A percentile compares a stretch with the other conserved stretches of the same genome.
Conservation (phyloP, 1,139 yeast genomes). For the Saccharomyces hybrid region DNA sequence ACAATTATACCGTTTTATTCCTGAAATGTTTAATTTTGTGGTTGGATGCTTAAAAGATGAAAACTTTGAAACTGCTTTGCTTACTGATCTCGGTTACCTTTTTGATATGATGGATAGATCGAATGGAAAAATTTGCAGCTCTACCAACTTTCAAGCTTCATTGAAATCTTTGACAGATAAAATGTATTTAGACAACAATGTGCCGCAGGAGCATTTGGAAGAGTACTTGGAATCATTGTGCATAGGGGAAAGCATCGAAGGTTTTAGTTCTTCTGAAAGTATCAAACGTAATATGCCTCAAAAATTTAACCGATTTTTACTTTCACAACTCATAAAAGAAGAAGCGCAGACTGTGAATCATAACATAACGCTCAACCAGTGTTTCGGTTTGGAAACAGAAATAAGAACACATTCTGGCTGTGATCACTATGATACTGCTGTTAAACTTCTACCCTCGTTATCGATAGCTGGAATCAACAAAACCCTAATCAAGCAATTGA, state of each 20-base stretch:
- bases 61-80: conserved; percentile 42
- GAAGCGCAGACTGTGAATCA: conserved; percentile 28
- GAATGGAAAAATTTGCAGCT: conserved; percentile 41
- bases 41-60: conserved; percentile 51
- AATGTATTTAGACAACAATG: conserved; percentile 27
- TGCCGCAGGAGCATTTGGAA: conserved; percentile 47
- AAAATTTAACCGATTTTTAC: conserved; percentile 25
- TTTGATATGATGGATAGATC: conserved; percentile 89
- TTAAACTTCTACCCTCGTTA: conserved; percentile 34
- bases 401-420: conserved; percentile 39
- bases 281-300: conserved; percentile 14
- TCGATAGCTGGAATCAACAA: conserved; percentile 32
- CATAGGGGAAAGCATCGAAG: conserved; percentile 27
- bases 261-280: conserved; percentile 21
- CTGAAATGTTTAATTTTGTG: conserved; percentile 61
- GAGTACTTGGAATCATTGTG: neutral
- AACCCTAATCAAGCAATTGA: conserved; percentile 20
- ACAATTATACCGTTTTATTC: conserved; percentile 75
- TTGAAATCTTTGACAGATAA: conserved; percentile 43
- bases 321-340: conserved; percentile 20
- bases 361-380: conserved; percentile 30
- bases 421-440: conserved; percentile 31
- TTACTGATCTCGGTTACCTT: conserved; percentile 79
- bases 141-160: conserved; percentile 46
- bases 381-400: conserved; percentile 40